Conservation (phyloP, 441 rosid genomes). For the Populus hybrid region DNA sequence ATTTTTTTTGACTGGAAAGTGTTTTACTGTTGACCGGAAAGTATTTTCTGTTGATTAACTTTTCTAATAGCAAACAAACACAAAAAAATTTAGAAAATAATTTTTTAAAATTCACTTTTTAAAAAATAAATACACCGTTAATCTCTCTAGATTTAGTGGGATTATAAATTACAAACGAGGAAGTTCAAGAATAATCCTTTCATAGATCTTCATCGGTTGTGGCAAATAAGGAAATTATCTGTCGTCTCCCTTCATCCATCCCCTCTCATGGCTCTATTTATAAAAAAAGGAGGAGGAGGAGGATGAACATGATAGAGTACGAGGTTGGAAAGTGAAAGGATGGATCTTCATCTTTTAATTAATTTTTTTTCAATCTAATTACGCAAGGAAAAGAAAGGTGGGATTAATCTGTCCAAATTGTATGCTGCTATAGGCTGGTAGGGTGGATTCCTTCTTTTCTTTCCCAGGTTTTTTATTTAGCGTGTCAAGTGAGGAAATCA, state of each 20-base stretch:
- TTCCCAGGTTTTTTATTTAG: neutral
- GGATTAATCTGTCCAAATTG: neutral
- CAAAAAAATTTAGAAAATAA: too few relatives aligned
- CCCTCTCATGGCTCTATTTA: too few relatives aligned
- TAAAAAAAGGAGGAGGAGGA: neutral
- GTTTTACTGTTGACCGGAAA: too few relatives aligned
- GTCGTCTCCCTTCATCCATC: too few relatives aligned
- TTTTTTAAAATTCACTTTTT: too few relatives aligned
- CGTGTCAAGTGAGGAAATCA: neutral
- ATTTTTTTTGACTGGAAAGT: too few relatives aligned
- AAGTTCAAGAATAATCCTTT: neutral
- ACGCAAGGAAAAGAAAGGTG: neutral
- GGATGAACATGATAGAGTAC: neutral
- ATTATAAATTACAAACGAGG: neutral
- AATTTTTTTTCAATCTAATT: too few relatives aligned
- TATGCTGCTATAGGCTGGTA: neutral
- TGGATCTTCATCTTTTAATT: neutral
- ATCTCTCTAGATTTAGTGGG: neutral
- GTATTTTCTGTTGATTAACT: too few relatives aligned
- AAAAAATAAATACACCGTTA: too few relatives aligned
- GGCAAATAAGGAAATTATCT: too few relatives aligned
- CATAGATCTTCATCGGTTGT: neutral
- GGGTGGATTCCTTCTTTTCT: neutral
- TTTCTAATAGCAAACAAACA: too few relatives aligned
- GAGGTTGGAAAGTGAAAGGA: neutral